Base-by-base conservation (phyloP, 1,139 yeast species). In the Meyerozyma carpophila region DNA sequence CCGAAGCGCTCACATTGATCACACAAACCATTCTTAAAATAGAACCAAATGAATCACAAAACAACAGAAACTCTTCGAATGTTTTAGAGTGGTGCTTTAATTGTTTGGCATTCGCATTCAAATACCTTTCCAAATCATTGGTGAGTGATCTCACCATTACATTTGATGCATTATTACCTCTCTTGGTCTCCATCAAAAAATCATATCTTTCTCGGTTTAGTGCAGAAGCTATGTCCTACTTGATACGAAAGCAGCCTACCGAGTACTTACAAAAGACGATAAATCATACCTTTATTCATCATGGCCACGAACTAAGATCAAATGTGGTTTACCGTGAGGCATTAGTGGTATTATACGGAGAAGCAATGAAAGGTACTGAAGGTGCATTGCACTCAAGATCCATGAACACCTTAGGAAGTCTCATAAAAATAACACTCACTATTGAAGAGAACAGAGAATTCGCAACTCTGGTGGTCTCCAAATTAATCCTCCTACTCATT, bases 141-240 rank as follows among this genome's bases (percentile, higher is more conserved):
- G 73, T 81, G 0, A 66, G 75, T 20, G 85, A 89, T 54, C 66
- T 90, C 48, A 58, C 73, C 31, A 85, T 88, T 5, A 88, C 96
- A 0, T 84, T 84, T 58, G 68, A 74, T 32, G 63, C 78, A 4
- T 66, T 93, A 27, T 66, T 81, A 36, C 95, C 95, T 1, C 61
- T 91, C 26, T 69, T 90, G 61, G 73, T 58, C 50, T 65, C 65
- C 48, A 67, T 66, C 43, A 77, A 75, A 47, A 77, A 80, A 46
- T 77, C 77, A 16, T 86, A 85, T 53, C 75, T 91, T 37, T 73
- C 89, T 1, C 72, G 96, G 48, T 93, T 91, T 56, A 82, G 96
- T 29, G 91, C 97, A 0, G 98, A 93, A 61, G 93, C 97, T 0
- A 63, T 93, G 41, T 87, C 97, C 0, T 93, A 86, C 54, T 69